Evolutionary conservation across 768 basidiomycete genomes (phyloP), one percentile per base, ranked within the genome.

Genomic region (Suillus paluster): DNA sequence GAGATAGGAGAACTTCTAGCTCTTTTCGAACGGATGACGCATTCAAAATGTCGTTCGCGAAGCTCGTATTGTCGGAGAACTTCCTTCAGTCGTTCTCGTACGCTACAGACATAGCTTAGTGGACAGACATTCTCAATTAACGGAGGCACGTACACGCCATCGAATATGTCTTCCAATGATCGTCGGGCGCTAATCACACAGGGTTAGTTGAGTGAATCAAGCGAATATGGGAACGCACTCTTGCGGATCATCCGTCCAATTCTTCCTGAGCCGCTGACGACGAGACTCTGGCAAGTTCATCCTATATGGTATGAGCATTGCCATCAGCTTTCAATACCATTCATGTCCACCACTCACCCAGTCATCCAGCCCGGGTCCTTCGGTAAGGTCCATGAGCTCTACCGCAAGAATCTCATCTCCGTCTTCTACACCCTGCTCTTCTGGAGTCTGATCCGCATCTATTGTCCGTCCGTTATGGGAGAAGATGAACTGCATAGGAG

Each of bases 11-110:
- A 17, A 95, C 91, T 71, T 95, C 94, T 25, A 95, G 83, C 75
- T 95, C 94, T 76, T 95, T 95, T 46, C n/a, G 94, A 95, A 45
- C 94, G 90, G 60, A 95, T 89, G 33, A 95, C 90, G 65, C 92
- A 94, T 77, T 95, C 94, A 68, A 95, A 95, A 80, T 95, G 94
- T 71, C 87, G 88, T 78, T 95, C 94, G 63, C 94, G 89, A 60
- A 94, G 86, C 70, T 95, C 90, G 71, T 95, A 95, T 71, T 94
- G 93, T 27, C 88, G 86, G 48, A 95, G 84, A 39, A 95, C 85
- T 67, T 94, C 91, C 71, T 94, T 95, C 74, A 95, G 81, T 53
- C 94, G 87, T 76, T 92, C 91, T 38, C 91, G 90, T 46, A 92
- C 88, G 62, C 94, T 95, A 66, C 21, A 38, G 33, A 60, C 33